Evolutionary conservation across 257 asterid species (phyloP).

Genomic region (Echium plantagineum): DNA sequence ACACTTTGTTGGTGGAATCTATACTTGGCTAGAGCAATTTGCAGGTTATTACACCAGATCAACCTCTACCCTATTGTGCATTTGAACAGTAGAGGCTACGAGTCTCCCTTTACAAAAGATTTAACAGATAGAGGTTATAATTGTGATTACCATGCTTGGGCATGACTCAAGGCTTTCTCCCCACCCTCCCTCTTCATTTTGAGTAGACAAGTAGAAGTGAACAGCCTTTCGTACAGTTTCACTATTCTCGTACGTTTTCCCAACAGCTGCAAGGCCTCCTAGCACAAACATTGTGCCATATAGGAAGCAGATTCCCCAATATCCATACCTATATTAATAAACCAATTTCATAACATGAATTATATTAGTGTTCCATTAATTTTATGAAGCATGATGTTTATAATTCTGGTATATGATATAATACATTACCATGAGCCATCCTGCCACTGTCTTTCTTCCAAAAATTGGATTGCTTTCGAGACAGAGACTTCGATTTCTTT

Average conservation of each 20-base stretch:
- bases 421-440: slow-evolving; percentile 64
- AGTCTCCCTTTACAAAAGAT: no score
- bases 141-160: slow-evolving; percentile 50
- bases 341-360: not conserved
- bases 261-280: slow-evolving; percentile 41
- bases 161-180: slow-evolving; percentile 74
- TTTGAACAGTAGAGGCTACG: no score
- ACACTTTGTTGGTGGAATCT: no score
- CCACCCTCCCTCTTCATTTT: slow-evolving; percentile 87
- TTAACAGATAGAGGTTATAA: no score
- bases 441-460: slow-evolving; percentile 47
- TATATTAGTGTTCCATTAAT: not conserved
- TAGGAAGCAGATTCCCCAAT: slow-evolving; percentile 70
- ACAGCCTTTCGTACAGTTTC: slow-evolving; percentile 44
- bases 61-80: no score
- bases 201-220: slow-evolving; percentile 40
- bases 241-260: slow-evolving; percentile 45
- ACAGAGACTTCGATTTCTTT: slow-evolving; percentile 51
- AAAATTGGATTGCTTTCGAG: slow-evolving; percentile 30
- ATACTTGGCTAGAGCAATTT: no score
- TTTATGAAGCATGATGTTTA: slow-evolving; percentile 3
- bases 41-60: no score
- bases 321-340: slow-evolving; percentile 47
- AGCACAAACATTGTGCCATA: slow-evolving; percentile 59
- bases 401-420: no score